Percentiles rank a stretch among this genome's conserved stretches.
Evolutionary conservation across 495 filamentous ascomycete genomes (phyloP).

Genomic region (Mytilinidion resinicola): DNA sequence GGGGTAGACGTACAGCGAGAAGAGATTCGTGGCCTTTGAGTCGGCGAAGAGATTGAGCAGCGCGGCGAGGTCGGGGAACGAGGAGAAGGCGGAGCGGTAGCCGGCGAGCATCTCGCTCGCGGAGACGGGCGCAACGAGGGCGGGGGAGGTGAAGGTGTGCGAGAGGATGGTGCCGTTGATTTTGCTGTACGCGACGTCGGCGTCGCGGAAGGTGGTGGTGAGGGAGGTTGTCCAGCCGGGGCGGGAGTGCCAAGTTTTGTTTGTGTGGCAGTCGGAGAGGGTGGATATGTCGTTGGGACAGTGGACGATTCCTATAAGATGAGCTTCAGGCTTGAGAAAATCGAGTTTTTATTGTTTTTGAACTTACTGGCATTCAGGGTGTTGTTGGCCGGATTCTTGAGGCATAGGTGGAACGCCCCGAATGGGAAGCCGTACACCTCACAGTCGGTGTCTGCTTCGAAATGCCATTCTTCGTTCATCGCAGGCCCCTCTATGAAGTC

Average conservation of each 20-base stretch:
- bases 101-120: neutral
- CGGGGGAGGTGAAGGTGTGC: conserved; percentile 1
- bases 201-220: conserved; percentile 2
- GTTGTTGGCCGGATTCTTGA: neutral
- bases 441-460: conserved; percentile 1
- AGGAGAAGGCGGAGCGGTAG: conserved; percentile 4
- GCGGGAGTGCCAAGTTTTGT: neutral
- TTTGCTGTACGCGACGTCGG: neutral
- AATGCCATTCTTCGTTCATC: neutral
- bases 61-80: neutral
- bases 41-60: neutral
- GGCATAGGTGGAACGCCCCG: conserved; percentile 4
- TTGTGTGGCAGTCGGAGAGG: neutral
- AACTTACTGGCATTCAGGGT: conserved; percentile 4
- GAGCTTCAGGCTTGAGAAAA: neutral
- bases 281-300: neutral
- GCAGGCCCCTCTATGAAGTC: conserved; percentile 4
- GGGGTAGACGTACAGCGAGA: conserved; percentile 3
- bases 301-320: neutral
- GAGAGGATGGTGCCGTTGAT: conserved; percentile 3
- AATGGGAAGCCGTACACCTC: conserved; percentile 5
- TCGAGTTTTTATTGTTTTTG: too few species aligned
- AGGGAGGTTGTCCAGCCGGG: conserved; percentile 4
- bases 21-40: neutral
- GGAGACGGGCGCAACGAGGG: conserved; percentile 1